Evolutionary conservation across 2,329 filamentous ascomycete genomes (phyloP), one percentile per base, ranked within the genome.

Genomic region (Fusarium burgessii): DNA sequence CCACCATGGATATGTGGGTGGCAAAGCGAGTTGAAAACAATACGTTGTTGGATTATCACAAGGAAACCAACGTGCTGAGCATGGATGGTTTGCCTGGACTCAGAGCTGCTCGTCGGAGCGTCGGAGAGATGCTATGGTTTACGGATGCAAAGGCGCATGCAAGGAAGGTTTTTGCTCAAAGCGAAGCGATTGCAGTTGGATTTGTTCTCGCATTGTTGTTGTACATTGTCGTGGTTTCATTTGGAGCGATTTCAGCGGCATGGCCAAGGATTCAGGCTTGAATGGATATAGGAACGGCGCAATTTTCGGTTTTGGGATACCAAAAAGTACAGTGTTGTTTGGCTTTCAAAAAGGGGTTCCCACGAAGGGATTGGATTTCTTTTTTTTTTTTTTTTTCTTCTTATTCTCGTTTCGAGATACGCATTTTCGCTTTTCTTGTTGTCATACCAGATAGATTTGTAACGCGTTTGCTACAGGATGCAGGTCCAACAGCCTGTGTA

Each of bases 71-170:
- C 73, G 74, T 81, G 5, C 70, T 75, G 49, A 89, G 87, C 76
- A 81, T 91, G 46, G 89, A 91, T 70, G 88, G 87, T 3, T 79
- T 91, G 23, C 87, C 88, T 0, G 89, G 89, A 0, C 76, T 92
- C 71, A 83, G 81, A 60, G 81, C 81, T 8, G 89, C 88, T 25
- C 82, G 88, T 67, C 81, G 83, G 46, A 83, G 83, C 32, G 78
- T 78, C 5, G 86, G 87, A 5, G 82, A 89, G 78, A 79, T 77
- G 64, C 61, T 88, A 42, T 82, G 82, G 75, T 32, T 85, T 18
- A 82, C 82, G 20, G 83, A 87, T 52, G 68, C 71, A 36, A 76
- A 71, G 42, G 76, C 78, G 14, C 72, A 76, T 62, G 42, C 66
- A 41, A 71, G 25, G 46, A 77, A 76, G 54, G 58, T 79, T 43